Evolutionary conservation across 176 grass and related monocot species (phyloP).

Genomic region (Phoenix dactylifera): DNA sequence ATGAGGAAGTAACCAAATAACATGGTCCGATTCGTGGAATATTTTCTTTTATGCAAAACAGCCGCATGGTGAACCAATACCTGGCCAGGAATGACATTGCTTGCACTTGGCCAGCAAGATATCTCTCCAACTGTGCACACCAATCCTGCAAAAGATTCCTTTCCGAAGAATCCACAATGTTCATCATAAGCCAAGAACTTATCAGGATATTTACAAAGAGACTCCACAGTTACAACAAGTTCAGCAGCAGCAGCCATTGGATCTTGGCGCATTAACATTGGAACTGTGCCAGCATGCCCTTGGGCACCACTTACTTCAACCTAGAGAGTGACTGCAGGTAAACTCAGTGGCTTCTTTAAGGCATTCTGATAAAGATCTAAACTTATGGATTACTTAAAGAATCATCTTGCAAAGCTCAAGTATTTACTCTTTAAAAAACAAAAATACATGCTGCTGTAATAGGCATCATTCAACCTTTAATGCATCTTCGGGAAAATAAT

Average conservation of each 20-base stretch:
- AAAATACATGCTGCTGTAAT: too few relatives aligned
- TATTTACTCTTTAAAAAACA: too few relatives aligned
- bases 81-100: slow-evolving; percentile 95
- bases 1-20: too few relatives aligned
- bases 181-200: slow-evolving; percentile 46
- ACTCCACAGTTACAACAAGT: slow-evolving; percentile 74
- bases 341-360: not conserved
- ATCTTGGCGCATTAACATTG: slow-evolving; percentile 92
- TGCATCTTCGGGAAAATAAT: too few relatives aligned
- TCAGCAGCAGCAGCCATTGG: slow-evolving; percentile 91
- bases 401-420: too few relatives aligned
- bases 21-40: too few relatives aligned
- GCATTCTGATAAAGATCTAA: too few relatives aligned
- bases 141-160: slow-evolving; percentile 63
- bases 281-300: slow-evolving; percentile 90
- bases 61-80: not conserved
- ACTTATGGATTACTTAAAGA: too few relatives aligned
- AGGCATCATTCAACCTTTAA: too few relatives aligned
- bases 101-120: slow-evolving; percentile 80
- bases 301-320: slow-evolving; percentile 76
- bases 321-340: slow-evolving; percentile 15
- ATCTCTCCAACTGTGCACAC: slow-evolving; percentile 94
- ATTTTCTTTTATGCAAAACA: too few relatives aligned
- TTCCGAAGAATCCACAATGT: slow-evolving; percentile 43
- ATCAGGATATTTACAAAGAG: slow-evolving; percentile 68